Evolutionary conservation across 2,329 filamentous ascomycete genomes (phyloP).

Genomic region (Thielaviopsis euricoi): DNA sequence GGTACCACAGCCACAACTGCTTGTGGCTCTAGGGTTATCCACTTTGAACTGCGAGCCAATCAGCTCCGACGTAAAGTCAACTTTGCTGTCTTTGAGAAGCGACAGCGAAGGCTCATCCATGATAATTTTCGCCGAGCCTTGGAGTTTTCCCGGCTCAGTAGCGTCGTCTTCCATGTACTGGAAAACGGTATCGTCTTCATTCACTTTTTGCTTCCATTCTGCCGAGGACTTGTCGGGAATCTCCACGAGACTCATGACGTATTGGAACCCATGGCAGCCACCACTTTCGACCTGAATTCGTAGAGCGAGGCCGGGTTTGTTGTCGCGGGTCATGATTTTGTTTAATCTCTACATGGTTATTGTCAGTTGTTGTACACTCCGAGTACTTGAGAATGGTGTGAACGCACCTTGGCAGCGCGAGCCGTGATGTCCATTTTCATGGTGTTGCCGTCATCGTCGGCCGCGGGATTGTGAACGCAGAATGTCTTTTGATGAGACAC

Average conservation of each 20-base stretch:
- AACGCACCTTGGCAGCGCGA: slow-evolving; percentile 55
- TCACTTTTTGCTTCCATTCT: slow-evolving; percentile 21
- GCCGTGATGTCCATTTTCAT: slow-evolving; percentile 74
- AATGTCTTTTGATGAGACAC: slow-evolving; percentile 25
- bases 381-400: slow-evolving; percentile 12
- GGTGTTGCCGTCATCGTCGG: slow-evolving; percentile 68
- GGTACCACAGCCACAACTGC: slow-evolving; percentile 91
- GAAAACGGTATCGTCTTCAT: slow-evolving; percentile 80
- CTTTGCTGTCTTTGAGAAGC: slow-evolving; percentile 78
- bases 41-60: slow-evolving; percentile 82
- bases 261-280: slow-evolving; percentile 96
- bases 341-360: slow-evolving; percentile 41
- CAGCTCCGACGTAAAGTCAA: slow-evolving; percentile 92
- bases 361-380: not conserved
- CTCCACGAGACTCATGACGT: slow-evolving; percentile 73
- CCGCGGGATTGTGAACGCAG: slow-evolving; percentile 52
- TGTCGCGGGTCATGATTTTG: slow-evolving; percentile 56
- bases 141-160: slow-evolving; percentile 15
- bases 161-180: slow-evolving; percentile 43
- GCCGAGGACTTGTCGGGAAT: slow-evolving; percentile 27
- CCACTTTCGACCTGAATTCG: slow-evolving; percentile 84
- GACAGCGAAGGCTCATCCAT: slow-evolving; percentile 80
- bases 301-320: slow-evolving; percentile 68
- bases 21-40: slow-evolving; percentile 80
- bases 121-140: slow-evolving; percentile 54